These are phyloP conservation scores for Collybia sp. DNA, from an alignment of 768 basidiomycete species.

Conservation along the genomic window DNA sequence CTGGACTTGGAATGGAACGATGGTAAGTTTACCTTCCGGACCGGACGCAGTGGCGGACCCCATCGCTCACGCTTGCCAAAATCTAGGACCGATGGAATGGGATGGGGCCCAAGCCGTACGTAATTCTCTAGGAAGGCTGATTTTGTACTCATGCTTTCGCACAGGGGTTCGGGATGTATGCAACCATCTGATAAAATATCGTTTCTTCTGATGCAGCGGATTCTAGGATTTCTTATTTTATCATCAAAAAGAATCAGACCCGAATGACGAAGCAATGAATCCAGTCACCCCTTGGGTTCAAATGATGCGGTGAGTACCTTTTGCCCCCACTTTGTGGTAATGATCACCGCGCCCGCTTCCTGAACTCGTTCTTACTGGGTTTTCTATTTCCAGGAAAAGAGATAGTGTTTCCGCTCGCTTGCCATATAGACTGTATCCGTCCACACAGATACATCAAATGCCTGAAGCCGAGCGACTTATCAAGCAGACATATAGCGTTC, in stretches of 20 bases:
- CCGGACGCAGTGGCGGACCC: conserved; percentile 3
- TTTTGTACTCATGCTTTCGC: conserved; percentile 6
- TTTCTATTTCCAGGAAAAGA: not conserved
- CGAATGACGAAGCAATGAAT: conserved; percentile 47
- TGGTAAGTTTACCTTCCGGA: conserved; percentile 38
- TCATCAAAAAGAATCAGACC: conserved; percentile 71
- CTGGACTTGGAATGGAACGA: conserved; percentile 83
- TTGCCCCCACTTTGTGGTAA: not conserved
- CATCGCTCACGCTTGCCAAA: conserved; percentile 5
- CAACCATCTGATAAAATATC: conserved; percentile 6
- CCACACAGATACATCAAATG: conserved; percentile 29
- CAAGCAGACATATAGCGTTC: conserved; percentile 84
- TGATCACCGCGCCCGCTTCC: not conserved
- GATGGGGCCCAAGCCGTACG: conserved; percentile 83
- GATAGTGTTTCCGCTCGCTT: not conserved
- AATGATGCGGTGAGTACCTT: conserved; percentile 54
- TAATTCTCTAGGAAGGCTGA: conserved; percentile 21
- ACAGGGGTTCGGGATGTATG: conserved; percentile 50
- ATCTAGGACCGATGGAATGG: conserved; percentile 57
- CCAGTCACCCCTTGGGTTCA: conserved; percentile 73
- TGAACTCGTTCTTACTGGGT: too few relatives aligned
- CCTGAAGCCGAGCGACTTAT: conserved; percentile 61
- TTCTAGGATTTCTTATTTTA: conserved; percentile 78
- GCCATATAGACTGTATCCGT: conserved; percentile 19
- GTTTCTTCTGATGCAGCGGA: conserved; percentile 9